These are phyloP conservation scores for Arxiozyma slooffiae DNA, from an alignment of 1,139 yeast species.

Conservation along the genomic window DNA sequence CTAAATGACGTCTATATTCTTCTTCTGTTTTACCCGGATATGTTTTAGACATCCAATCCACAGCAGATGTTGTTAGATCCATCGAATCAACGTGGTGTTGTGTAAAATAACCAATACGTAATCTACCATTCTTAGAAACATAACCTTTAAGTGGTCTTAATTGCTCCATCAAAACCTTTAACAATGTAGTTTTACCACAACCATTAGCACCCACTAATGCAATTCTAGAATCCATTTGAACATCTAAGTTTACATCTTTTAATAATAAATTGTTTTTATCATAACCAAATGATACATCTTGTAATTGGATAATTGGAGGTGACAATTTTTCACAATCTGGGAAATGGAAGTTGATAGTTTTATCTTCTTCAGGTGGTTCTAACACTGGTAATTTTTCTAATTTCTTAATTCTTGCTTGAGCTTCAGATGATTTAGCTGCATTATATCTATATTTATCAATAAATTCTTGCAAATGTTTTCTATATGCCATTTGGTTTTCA, in stretches of 20 bases:
- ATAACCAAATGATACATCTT: conserved; percentile 82
- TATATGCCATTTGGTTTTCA: conserved; percentile 91
- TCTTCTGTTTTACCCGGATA: conserved; percentile 94
- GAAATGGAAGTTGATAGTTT: conserved; percentile 73
- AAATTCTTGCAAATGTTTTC: conserved; percentile 86
- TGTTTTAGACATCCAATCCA: conserved; percentile 82
- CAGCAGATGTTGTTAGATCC: conserved; percentile 84
- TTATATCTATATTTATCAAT: conserved; percentile 94
- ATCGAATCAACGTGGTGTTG: conserved; percentile 98
- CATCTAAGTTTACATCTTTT: conserved; percentile 74
- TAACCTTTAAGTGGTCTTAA: conserved; percentile 64
- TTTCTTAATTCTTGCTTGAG: conserved; percentile 94
- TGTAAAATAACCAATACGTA: conserved; percentile 96
- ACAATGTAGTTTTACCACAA: conserved; percentile 93
- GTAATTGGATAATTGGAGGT: conserved; percentile 88
- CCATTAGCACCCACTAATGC: conserved; percentile 99
- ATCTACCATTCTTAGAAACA: conserved; percentile 70
- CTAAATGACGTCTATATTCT: conserved; percentile 92
- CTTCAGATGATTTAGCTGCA: conserved; percentile 95
- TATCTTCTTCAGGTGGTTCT: conserved; percentile 93
- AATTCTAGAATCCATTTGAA: conserved; percentile 87
- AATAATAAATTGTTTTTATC: conserved; percentile 50
- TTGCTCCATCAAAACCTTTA: conserved; percentile 75
- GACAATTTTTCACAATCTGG: conserved; percentile 91
- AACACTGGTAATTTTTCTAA: conserved; percentile 85